These are phyloP conservation scores for Oryza nivara DNA, from an alignment of 176 grass and related monocot genomes.

Conservation along the genomic window DNA sequence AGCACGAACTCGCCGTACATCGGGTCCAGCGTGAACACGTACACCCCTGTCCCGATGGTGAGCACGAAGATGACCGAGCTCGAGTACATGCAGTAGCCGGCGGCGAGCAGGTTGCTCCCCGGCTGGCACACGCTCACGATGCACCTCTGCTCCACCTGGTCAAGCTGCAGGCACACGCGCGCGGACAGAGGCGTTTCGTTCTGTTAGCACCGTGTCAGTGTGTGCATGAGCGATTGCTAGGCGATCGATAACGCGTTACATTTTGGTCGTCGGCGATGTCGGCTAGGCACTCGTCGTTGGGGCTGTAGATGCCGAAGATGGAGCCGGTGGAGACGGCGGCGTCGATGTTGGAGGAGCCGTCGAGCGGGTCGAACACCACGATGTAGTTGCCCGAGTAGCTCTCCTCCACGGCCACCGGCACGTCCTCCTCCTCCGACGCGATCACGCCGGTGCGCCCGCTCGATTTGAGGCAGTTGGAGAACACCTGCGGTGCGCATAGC, in stretches of 20 bases:
- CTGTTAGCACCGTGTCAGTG: background rate
- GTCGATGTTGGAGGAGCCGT: conserved; percentile 99
- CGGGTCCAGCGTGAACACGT: conserved; percentile 93
- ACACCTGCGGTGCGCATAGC: conserved; percentile 64
- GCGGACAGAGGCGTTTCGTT: background rate
- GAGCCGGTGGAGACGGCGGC: conserved; percentile 97
- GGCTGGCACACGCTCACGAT: conserved; percentile 99
- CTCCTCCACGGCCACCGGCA: conserved; percentile 91
- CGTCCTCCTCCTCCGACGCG: conserved; percentile 97
- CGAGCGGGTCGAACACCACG: conserved; percentile 95
- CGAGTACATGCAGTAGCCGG: conserved; percentile 99
- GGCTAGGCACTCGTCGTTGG: conserved; percentile 92
- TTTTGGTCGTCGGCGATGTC: conserved; percentile 46
- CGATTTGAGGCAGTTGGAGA: conserved; percentile 91
- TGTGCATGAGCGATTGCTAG: background rate
- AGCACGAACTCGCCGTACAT: conserved; percentile 99
- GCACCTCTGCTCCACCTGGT: conserved; percentile 70
- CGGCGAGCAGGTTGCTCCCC: conserved; percentile 85
- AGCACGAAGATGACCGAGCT: conserved; percentile 99
- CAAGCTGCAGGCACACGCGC: conserved; percentile 52
- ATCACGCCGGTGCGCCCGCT: conserved; percentile 96
- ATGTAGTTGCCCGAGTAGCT: conserved; percentile 99
- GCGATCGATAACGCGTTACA: conserved; percentile 39
- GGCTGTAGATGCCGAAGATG: conserved; percentile 98
- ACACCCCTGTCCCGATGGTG: conserved; percentile 87